These are phyloP conservation scores for Camelina laxa DNA, from an alignment of 345 rosid genomes.

Conservation along the genomic window DNA sequence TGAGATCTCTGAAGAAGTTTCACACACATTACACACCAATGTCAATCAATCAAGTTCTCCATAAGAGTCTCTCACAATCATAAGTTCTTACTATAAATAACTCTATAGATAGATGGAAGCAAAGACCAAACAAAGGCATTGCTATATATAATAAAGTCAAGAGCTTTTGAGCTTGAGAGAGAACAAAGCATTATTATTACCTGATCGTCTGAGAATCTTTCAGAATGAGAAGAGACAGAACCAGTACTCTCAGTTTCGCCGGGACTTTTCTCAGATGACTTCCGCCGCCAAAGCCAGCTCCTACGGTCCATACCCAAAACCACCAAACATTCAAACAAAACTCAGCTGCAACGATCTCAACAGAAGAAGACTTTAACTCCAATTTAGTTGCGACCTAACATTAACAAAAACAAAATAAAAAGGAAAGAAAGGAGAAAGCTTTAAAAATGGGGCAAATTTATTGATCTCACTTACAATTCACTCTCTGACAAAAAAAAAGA, in stretches of 20 bases:
- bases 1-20: constrained; percentile 51
- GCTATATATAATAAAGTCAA: constrained; percentile 1
- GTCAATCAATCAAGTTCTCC: too few species aligned
- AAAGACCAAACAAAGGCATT: neutral
- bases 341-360: constrained; percentile 23
- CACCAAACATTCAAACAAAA: constrained; percentile 41
- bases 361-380: constrained; percentile 19
- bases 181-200: constrained; percentile 29
- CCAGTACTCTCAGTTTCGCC: constrained; percentile 73
- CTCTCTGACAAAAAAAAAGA: constrained; percentile 47
- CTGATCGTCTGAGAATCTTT: constrained; percentile 78
- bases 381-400: constrained; percentile 31
- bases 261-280: constrained; percentile 70
- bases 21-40: constrained; percentile 23
- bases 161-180: neutral
- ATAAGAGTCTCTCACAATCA: too few species aligned
- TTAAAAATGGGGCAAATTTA: neutral
- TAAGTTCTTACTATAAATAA: too few species aligned
- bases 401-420: neutral
- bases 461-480: constrained; percentile 62
- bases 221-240: constrained; percentile 69
- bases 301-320: constrained; percentile 56
- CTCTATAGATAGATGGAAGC: too few species aligned
- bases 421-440: neutral
- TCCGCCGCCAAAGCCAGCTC: constrained; percentile 81